These are phyloP conservation scores for Phoma herbarum DNA, from an alignment of 2,329 filamentous ascomycete genomes.

Conservation along the genomic window DNA sequence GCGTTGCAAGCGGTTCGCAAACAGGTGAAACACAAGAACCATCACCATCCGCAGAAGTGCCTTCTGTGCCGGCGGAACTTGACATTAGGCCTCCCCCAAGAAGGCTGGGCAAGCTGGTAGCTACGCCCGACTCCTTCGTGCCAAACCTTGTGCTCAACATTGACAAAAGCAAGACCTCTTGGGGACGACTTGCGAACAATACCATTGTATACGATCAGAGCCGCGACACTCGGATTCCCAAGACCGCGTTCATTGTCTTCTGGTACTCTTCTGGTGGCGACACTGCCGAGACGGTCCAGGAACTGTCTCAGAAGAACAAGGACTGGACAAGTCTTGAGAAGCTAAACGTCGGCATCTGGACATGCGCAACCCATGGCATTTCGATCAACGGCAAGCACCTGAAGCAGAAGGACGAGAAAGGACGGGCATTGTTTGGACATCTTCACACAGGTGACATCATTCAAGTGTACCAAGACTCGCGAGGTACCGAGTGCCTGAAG, in stretches of 20 bases:
- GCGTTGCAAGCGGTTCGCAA: constrained; percentile 25
- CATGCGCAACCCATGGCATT: constrained; percentile 79
- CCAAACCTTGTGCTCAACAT: constrained; percentile 69
- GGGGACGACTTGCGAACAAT: constrained; percentile 76
- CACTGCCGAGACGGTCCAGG: constrained; percentile 66
- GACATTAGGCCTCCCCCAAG: constrained; percentile 52
- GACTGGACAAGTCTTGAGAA: constrained; percentile 63
- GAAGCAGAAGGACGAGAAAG: constrained; percentile 61
- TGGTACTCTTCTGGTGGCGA: constrained; percentile 69
- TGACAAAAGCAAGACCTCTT: constrained; percentile 73
- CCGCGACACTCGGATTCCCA: constrained; percentile 77
- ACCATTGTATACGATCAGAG: constrained; percentile 71
- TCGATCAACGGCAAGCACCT: constrained; percentile 77
- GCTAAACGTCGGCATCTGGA: constrained; percentile 76
- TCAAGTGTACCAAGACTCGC: constrained; percentile 70
- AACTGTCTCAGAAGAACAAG: constrained; percentile 55
- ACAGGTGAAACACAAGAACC: constrained; percentile 25
- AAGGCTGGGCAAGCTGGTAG: constrained; percentile 71
- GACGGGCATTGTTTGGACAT: constrained; percentile 67
- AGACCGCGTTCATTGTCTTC: constrained; percentile 80
- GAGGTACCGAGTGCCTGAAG: constrained; percentile 46
- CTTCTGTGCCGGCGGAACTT: constrained; percentile 33
- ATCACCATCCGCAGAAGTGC: constrained; percentile 33
- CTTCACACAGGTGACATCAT: constrained; percentile 81
- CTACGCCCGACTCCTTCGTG: constrained; percentile 71